Percentiles rank a stretch among this genome's conserved stretches.
phyloP scores from a whole-genome alignment of 805 yeast genomes.

The Metschnikowia aberdeeniae region DNA sequence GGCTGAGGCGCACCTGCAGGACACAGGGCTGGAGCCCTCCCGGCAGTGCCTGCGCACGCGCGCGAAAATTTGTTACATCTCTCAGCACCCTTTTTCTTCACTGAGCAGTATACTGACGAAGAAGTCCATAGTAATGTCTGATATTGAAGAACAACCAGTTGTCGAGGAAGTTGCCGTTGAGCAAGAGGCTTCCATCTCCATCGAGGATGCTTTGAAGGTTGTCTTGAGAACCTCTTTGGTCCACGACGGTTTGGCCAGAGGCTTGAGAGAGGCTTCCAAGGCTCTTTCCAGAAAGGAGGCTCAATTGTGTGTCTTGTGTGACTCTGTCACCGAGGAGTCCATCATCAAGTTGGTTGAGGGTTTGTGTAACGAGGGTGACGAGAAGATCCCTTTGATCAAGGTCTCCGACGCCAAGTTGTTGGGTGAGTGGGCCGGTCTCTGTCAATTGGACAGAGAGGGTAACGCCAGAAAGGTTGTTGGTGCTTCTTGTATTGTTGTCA shows the following conservation, averaged over 20 bases:
- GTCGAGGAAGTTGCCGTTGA: constrained; percentile 81
- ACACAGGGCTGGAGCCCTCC: constrained; percentile 12
- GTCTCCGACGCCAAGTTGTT: constrained; percentile 99
- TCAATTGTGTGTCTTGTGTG: constrained; percentile 94
- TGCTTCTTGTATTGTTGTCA: constrained; percentile 98
- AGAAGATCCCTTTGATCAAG: constrained; percentile 96
- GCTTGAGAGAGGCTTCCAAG: constrained; percentile 99
- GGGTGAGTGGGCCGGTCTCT: constrained; percentile 99
- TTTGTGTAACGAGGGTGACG: constrained; percentile 96
- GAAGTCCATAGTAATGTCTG: constrained; percentile 82
- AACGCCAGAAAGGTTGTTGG: constrained; percentile 99
- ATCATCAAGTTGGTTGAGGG: constrained; percentile 98
- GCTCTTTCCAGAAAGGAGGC: constrained; percentile 98
- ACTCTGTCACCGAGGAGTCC: constrained; percentile 96
- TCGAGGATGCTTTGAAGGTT: constrained; percentile 97
- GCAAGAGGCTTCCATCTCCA: constrained; percentile 86
- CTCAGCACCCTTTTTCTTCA: constrained; percentile 13
- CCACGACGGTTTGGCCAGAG: constrained; percentile 99
- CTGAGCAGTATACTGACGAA: constrained; percentile 54
- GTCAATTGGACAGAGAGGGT: constrained; percentile 99
- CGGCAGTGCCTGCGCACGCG: not conserved
- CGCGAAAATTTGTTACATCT: constrained; percentile 5
- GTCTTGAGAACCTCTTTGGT: constrained; percentile 97
- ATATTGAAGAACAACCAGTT: constrained; percentile 83
- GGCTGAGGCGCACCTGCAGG: not conserved